These are phyloP conservation scores for Sinapis alba DNA, from an alignment of 441 rosid genomes.

Conservation along the genomic window DNA sequence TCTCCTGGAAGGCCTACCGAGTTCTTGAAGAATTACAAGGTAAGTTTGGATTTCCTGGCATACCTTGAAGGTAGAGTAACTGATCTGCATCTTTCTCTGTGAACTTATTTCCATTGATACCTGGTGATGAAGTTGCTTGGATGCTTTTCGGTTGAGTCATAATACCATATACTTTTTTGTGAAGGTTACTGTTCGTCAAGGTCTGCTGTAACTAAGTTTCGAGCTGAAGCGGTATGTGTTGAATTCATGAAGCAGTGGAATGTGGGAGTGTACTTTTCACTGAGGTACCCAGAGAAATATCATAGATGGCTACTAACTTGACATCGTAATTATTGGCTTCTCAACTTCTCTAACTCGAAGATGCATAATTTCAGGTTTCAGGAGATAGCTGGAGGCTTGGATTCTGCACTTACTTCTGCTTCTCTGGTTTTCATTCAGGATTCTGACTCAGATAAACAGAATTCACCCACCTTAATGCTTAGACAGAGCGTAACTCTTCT, in stretches of 20 bases:
- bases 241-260: constrained; percentile 99
- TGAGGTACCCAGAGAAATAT: constrained; percentile 59
- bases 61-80: no score
- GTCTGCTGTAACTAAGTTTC: constrained; percentile 83
- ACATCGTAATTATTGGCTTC: neutral
- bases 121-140: no score
- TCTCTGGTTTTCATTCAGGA: constrained; percentile 65
- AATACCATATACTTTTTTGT: neutral
- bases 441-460: constrained; percentile 47
- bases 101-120: no score
- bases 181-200: constrained; percentile 95
- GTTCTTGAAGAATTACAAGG: no score
- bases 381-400: constrained; percentile 94
- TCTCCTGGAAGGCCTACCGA: no score
- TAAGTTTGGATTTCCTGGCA: no score
- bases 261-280: constrained; percentile 86
- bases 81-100: no score
- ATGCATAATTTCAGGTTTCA: constrained; percentile 69
- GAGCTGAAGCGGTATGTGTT: constrained; percentile 64
- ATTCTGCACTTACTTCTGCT: constrained; percentile 66
- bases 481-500: constrained; percentile 78
- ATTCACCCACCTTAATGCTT: constrained; percentile 51
- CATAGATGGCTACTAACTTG: neutral
- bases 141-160: neutral
- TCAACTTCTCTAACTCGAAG: constrained; percentile 20